phyloP scores from a whole-genome alignment of 2,329 filamentous ascomycete genomes.

The Cordyceps farinosa region DNA sequence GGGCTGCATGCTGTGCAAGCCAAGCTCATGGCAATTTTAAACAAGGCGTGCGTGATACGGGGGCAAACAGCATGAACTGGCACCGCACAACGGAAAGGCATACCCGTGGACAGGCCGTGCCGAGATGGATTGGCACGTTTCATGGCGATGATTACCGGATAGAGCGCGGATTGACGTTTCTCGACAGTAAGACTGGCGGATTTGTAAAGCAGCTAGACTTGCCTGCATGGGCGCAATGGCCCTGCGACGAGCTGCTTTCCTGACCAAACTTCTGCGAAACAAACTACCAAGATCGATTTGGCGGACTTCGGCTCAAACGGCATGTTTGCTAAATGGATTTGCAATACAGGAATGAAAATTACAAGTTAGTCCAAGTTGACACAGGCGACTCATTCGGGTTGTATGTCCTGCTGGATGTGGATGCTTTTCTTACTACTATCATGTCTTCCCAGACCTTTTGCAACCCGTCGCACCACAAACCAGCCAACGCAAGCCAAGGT shows the following conservation, averaged over 20 bases:
- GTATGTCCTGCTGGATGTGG: too few species aligned
- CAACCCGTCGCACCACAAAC: too few species aligned
- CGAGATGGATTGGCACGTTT: constrained; percentile 11
- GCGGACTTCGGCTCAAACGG: neutral
- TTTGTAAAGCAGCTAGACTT: constrained; percentile 2
- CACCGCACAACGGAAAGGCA: neutral
- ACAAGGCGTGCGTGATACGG: neutral
- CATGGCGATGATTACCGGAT: constrained; percentile 4
- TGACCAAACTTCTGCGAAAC: constrained; percentile 12
- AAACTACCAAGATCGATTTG: constrained; percentile 6
- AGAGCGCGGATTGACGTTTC: neutral
- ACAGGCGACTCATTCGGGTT: neutral
- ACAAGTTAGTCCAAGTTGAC: neutral
- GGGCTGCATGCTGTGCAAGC: neutral
- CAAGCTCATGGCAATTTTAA: constrained; percentile 1
- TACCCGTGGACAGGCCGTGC: constrained; percentile 1
- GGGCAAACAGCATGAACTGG: neutral
- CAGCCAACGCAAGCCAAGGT: neutral
- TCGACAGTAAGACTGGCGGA: neutral
- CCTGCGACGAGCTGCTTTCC: neutral
- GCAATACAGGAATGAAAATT: neutral
- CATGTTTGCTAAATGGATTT: neutral
- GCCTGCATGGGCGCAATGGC: neutral
- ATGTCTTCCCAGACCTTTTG: too few species aligned
- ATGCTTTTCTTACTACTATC: too few species aligned